Evolutionary conservation across 1,284 basidiomycete genomes (phyloP), one percentile per base, ranked within the genome.

Genomic region (Marasmius fiardii): DNA sequence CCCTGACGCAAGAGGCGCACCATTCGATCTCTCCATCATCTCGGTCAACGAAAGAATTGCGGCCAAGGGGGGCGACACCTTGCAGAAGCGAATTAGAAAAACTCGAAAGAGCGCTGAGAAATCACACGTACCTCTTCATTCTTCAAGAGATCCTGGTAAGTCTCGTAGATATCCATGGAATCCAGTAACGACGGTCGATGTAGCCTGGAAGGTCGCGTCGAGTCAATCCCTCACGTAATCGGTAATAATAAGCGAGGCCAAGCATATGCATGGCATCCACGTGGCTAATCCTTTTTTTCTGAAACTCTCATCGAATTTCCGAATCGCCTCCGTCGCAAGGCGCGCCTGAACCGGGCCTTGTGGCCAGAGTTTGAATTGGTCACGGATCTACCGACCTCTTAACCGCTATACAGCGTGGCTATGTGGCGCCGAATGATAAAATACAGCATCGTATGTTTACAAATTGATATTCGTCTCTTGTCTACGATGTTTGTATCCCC

Each of bases 51-150:
- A 82, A 48, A 92, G 80, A 54, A 96, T 90, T 7, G 94, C 93
- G 14, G 93, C 94, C 43, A 95, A 77, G 1, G 93, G 93, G n/a
- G 86, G 83, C 0, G 93, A 90, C 57, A 93, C 82, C 84, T 93
- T 66, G 26, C 8, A n/a, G 31, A n/a, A 28, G 24, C n/a, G 45
- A 31, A 33, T 37, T 31, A 34, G n/a, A 47, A 53, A 53, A 52
- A 60, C 52, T 14, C 39, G 45, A 37, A 49, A 34, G 53, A 23
- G 6, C 12, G 31, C 37, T 49, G 35, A 33, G 51, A 54, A 43
- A 56, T 24, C n/a, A 41, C 59, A 68, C 74, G 59, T 64, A 87
- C 87, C 72, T 87, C 67, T 45, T 83, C 76, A 67, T 90, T 69
- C 45, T 73, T 65, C 43, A 90, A 75, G 57, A 83, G 77, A 58